Evolutionary conservation across 176 grass and related monocot genomes (phyloP), one percentile per base, ranked within the genome.

Genomic region (Ensete ventricosum): DNA sequence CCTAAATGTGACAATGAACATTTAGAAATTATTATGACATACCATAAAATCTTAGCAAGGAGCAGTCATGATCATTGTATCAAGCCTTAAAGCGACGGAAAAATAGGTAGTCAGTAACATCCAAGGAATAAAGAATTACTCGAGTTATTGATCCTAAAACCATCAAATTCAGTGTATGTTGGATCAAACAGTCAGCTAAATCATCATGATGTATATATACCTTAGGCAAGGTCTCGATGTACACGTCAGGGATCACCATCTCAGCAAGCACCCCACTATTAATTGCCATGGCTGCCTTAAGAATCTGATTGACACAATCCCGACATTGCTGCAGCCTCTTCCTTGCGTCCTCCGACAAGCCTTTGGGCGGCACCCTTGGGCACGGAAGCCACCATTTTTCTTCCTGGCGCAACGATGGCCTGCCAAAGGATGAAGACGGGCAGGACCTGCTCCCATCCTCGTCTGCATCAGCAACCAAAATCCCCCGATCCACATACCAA

Each of bases 401-500:
- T 25, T 65, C 63, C 50, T 72, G 69, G 14, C 69, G 34, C 50
- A 72, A 72, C 2, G 69, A 72, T n/a, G 69, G 50, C 69, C 69
- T 69, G 13, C 66, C 26, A 19, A 69, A 69, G 34, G 66, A 69
- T 14, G 34, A 43, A 43, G 34, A 43, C 0, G 34, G 34, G 34
- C 34, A 43, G 34, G 34, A 43, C 34, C 34, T 69, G 73, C 75
- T 67, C 67, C 75, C 13, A 29, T 76, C 34, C 73, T 81, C 59
- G 88, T 88, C 82, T 91, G 83, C 53, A 6, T 43, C 34, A 43
- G 34, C 34, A 43, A 43, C 34, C 34, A 43, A 43, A 43, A 43
- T 43, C 34, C 34, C 34, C 34, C 34, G 34, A 43, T 84, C 87
- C 7, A 91, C 69, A 79, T 98, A 98, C 90, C 88, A 93, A 80